These are phyloP conservation scores for Durio zibethinus DNA, from an alignment of 345 rosid species.

Conservation along the genomic window DNA sequence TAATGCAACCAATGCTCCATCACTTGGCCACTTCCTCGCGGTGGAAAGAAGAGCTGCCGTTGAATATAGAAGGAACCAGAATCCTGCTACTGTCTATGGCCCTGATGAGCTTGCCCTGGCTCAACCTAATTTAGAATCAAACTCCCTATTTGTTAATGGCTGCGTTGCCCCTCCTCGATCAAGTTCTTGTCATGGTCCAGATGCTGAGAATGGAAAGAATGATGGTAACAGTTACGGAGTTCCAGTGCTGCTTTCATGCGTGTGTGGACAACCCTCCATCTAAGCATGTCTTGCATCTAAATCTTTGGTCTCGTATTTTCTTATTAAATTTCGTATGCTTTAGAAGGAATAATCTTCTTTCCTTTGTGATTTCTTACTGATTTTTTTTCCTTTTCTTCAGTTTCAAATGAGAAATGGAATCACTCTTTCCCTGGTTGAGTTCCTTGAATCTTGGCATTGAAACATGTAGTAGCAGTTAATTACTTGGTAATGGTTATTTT, in stretches of 20 bases:
- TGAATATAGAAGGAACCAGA: neutral
- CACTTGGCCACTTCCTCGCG: neutral
- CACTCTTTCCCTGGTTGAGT: neutral
- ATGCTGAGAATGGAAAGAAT: constrained; percentile 10
- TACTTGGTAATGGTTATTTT: neutral
- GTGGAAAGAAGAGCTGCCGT: neutral
- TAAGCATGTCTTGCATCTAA: neutral
- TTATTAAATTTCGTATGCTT: constrained; percentile 16
- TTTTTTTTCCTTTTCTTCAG: neutral
- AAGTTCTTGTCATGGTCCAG: neutral
- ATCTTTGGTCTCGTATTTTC: neutral
- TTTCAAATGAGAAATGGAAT: neutral
- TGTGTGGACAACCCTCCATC: constrained; percentile 32
- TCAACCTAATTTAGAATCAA: neutral
- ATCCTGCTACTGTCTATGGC: neutral
- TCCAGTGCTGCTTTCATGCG: constrained; percentile 31
- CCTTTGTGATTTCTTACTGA: neutral
- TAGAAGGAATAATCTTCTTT: neutral
- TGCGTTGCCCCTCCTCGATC: constrained; percentile 42
- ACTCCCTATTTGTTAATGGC: constrained; percentile 45
- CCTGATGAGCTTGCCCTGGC: neutral
- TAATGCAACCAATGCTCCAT: constrained; percentile 1
- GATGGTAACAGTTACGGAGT: constrained; percentile 22
- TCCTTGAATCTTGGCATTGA: neutral
- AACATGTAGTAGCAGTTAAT: neutral